phyloP scores from a whole-genome alignment of 768 basidiomycete genomes.

The Tulasnella calospora region DNA sequence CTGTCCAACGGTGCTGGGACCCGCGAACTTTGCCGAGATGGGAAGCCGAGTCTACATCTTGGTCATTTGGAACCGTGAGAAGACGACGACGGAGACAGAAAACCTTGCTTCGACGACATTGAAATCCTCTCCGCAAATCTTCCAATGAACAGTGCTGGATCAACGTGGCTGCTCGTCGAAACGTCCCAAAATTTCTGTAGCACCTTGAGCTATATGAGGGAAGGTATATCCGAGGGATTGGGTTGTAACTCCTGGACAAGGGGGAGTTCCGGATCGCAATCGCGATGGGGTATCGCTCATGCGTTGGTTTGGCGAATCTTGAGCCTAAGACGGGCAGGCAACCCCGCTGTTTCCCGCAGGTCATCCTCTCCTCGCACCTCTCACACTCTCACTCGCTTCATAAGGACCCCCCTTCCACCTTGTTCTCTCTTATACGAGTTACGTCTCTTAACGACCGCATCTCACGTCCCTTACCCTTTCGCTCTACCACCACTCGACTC shows the following conservation, averaged over 20 bases:
- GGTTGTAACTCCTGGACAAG: neutral
- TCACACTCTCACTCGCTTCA: neutral
- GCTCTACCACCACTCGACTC: neutral
- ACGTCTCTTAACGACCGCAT: neutral
- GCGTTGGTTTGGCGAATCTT: neutral
- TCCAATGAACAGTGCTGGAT: neutral
- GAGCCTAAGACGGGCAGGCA: constrained; percentile 4
- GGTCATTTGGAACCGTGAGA: neutral
- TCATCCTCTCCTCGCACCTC: neutral
- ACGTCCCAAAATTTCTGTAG: neutral
- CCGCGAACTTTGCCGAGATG: neutral
- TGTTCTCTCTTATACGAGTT: neutral
- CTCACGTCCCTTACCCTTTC: neutral
- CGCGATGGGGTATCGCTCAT: neutral
- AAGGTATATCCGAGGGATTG: neutral
- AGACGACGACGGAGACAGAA: neutral
- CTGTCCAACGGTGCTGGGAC: neutral
- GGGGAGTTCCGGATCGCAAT: neutral
- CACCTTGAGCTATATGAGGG: neutral
- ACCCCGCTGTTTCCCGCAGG: constrained; percentile 6
- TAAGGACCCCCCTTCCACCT: neutral
- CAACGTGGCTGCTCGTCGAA: neutral
- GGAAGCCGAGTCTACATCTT: neutral
- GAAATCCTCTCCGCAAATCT: neutral
- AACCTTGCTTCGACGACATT: neutral